Evolutionary conservation across 352 stramenopile species (phyloP), one percentile per base, ranked within the genome.

Genomic region (Phytophthora cryptogea): DNA sequence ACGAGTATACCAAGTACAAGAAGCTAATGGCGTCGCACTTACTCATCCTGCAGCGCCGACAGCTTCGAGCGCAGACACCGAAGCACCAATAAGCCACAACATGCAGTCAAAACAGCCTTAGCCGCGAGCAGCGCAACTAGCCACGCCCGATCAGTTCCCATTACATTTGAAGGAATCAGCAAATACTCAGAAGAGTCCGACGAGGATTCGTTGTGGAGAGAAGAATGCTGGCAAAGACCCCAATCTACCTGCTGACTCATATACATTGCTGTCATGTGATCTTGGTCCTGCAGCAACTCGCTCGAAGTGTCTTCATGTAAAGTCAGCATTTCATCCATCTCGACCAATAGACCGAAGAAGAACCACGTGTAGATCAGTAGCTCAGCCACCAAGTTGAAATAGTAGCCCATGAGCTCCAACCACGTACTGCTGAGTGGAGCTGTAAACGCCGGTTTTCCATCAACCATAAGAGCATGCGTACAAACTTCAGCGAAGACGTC

Each of bases 401-500:
- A 87, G 37, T 80, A 85, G 8, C 76, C 74, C n/a, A 76, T 32
- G 8, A 86, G 61, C 45, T 88, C 80, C 3, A 77, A 27, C 71
- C 74, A 84, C n/a, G 80, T 88, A n/a, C 74, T 86, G 52, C 72
- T 88, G 4, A 90, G 52, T 4, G 80, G 77, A 2, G 80, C 80
- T 0, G 76, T 68, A 58, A 88, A 90, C 2, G 78, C 80, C 8
- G 78, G 78, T 35, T 88, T 73, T 1, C 80, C 78, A 53, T 83
- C 69, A 2, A 90, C 74, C 76, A 86, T 79, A 4, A 90, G 63
- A 16, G 80, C 78, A 42, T 88, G 80, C 5, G 66, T 81, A 28
- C 76, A 87, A 7, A 90, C 78, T 35, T 88, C 69, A 1, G 80
- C 80, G 45, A 88, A 90, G 3, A 90, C 72, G 41, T 88, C 80